Base-by-base conservation (phyloP, 129 eudicot species). In the Lactuca sativa region DNA sequence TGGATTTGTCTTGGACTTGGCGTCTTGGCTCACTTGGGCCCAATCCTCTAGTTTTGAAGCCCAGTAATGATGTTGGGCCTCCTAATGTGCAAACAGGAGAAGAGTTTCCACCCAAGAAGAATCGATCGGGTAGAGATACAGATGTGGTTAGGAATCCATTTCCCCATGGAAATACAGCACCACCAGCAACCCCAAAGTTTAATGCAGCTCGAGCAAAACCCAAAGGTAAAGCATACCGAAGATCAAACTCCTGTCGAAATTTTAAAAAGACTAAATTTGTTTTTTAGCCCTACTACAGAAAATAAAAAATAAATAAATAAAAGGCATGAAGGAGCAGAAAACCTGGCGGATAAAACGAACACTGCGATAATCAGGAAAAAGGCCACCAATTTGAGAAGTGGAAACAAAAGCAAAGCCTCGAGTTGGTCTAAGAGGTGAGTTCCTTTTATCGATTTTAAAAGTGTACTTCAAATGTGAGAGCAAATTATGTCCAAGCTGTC, bases 291-390 rank as follows among this genome's bases (percentile, higher is more conserved):
- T 25, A 25, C 30, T 25, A 25, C 30, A 1, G 30, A 25, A 25
- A 7, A 43, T 38, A 53, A 0, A 51, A 44, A 33, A 30, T 57
- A 65, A 25, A 17, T 70, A 36, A 64, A 13, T 47, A 4, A 0
- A 40, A 63, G 59, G 66, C 40, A 44, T 9, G 4, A 43, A 69
- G 64, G 67, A 12, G 36, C 25, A 82, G 34, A 33, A 77, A 67
- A 92, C 98, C 98, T 92, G 98, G 18, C 96, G 98, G 52, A 89
- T 25, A 67, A 79, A 88, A 11, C 92, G 90, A 64, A 82, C 74
- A 52, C 96, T 85, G 74, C 96, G 85, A 77, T 36, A 40, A 83
- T 92, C 98, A 57, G 98, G 98, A 51, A 79, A 69, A 71, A 92
- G 85, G 53, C 98, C 98, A 74, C 95, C 86, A 58, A 92, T 58